Base-by-base conservation (phyloP, 2,329 filamentous ascomycete genomes). In the Fusarium algeriense region DNA sequence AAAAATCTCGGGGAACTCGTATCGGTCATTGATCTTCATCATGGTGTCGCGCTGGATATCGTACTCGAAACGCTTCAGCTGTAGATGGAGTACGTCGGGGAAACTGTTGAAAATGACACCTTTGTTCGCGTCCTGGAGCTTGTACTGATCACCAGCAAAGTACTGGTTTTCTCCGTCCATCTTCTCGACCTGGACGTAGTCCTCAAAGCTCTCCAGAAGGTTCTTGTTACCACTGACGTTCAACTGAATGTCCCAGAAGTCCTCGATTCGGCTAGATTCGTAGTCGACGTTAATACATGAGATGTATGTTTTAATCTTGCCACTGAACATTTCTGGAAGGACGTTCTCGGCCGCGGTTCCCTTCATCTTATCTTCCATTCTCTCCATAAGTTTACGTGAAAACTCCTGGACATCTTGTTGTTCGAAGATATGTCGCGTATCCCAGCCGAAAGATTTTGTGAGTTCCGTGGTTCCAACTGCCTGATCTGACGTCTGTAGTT, bases 141-240 rank as follows among this genome's bases (percentile, higher is more conserved):
- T 96, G 83, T 93, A 92, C 50, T 96, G 90, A 75, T 97, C 92
- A 52, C 92, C 92, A 3, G 96, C 96, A 80, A 94, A 96, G 79
- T 99, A 99, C 81, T 98, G 97, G 84, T 99, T 99, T 80, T 99
- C 97, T 43, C 96, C 96, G 73, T 98, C 95, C 81, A 99, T 91
- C 37, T 95, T 97, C 82, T 99, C 96, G 38, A 98, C 95, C 77
- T 97, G 92, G 74, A 99, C 92, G 79, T 99, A 99, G 81, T 98
- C 95, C 78, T 91, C 91, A 85, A 99, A 98, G 78, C 95, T 98
- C 76, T 97, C 94, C 70, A 97, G 92, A 35, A 99, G 85, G 68
- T 93, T 95, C 83, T 93, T 94, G 86, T 97, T 98, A 35, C 94
- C 95, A 70, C 93, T 92, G 54, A 99, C 97, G 74, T 98, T 99